Base-by-base conservation (phyloP, 2,329 filamentous ascomycete genomes). In the Monosporascus sp. region DNA sequence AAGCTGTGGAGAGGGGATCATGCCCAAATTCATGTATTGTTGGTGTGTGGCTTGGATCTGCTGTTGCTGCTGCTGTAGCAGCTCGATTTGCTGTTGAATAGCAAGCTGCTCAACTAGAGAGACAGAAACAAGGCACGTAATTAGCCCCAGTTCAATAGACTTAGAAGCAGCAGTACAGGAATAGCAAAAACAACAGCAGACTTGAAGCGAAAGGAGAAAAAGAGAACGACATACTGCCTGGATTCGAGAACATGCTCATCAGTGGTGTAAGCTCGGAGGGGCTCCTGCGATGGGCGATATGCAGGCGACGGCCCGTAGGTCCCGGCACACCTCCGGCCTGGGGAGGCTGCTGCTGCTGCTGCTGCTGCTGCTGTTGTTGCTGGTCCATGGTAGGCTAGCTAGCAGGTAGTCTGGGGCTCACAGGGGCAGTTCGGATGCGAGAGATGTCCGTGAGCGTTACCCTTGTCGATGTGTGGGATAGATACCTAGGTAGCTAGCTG, bases 1-100 rank as follows among this genome's bases (percentile, higher is more conserved):
- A 55, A 97, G 78, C 75, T 97, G 93, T 65, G 89, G 88, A 50
- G 89, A 87, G 62, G 88, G 87, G 65, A 97, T 86, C 82, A 97
- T 91, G 71, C 90, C 90, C 89, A 97, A 92, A 72, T 94, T 96
- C 66, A 96, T 88, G 78, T 96, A 97, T 75, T 97, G 93, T 75
- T 97, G 92, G 68, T 97, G 91, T 59, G 90, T 94, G 64, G 90
- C 90, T 74, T 95, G 90, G 68, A 97, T 95, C 71, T 97, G 92
- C 73, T 97, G 92, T 71, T 97, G 94, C 72, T 97, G 94, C 72
- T 96, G 91, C 77, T 97, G 93, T 67, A 97, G 81, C 69, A 95
- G 82, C 75, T 97, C 93, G 68, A 97, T 97, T 75, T 97, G 93
- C 78, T 97, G 93, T 76, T 96, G 92, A 70, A 97, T 92, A 69